Evolutionary conservation across 2,329 filamentous ascomycete genomes (phyloP), one percentile per base, ranked within the genome.

Genomic region (Paraconiothyrium sp.): DNA sequence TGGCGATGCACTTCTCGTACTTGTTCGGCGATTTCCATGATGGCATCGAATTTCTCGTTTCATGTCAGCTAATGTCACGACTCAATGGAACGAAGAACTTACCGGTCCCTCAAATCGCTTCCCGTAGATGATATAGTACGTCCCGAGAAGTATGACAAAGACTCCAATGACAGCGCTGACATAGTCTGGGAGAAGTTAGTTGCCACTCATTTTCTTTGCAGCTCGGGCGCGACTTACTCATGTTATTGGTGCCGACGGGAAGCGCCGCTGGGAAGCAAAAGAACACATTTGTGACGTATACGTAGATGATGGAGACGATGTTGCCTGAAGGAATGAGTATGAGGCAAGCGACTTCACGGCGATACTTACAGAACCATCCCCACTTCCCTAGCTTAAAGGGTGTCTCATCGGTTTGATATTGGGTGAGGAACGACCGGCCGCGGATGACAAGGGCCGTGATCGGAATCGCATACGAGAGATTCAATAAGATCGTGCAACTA

Each of bases 401-500:
- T n/a, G 55, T 63, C 9, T 48, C 51, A 11, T 58, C 27, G 4
- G 57, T 54, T 30, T 63, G 62, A 39, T 62, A 56, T 39, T 49
- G 32, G 16, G 48, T 34, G 8, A 65, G 62, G 11, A 47, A 35
- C 7, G 30, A 16, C 30, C 57, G 65, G n/a, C 60, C 65, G 30
- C 65, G 63, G 9, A 67, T 37, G 22, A 60, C 55, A 9, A 67
- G 47, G 10, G 65, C 37, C 20, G 37, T 20, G 35, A 83, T 74
- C 1, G 82, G 82, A 9, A 82, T 72, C 7, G 76, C 80, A 35
- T 83, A 84, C 1, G 82, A 83, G 0, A 84, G 70, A 59, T 83
- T 83, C 1, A 84, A 75, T 48, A 84, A 79, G 13, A 84, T 78
- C 14, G 82, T 83, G 64, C 78, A 81, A 24, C 77, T 80, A 4